A percentile compares a stretch with the other conserved stretches of the same genome.
Evolutionary conservation across 768 basidiomycete genomes (phyloP).

Genomic region (Pleurotus citrinopileatus): DNA sequence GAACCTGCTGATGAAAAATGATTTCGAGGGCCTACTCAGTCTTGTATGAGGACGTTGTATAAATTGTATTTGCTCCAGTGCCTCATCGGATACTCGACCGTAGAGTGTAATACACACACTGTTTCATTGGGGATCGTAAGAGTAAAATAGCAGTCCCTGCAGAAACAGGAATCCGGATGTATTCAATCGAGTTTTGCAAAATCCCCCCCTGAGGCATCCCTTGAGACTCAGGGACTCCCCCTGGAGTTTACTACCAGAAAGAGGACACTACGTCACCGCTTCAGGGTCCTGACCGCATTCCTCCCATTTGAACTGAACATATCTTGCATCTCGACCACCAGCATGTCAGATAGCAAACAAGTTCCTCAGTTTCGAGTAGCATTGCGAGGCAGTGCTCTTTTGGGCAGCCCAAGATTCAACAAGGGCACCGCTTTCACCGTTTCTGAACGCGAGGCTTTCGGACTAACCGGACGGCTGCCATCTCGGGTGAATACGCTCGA

Average conservation of each 20-base stretch:
- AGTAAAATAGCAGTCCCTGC: too few relatives aligned
- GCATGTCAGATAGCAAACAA: not conserved
- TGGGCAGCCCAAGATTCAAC: slow-evolving; percentile 68
- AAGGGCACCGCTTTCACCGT: slow-evolving; percentile 78
- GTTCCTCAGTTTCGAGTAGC: slow-evolving; percentile 37
- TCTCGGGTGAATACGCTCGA: slow-evolving; percentile 61
- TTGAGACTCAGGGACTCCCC: not conserved
- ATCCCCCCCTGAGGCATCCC: too few relatives aligned
- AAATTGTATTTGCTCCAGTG: too few relatives aligned
- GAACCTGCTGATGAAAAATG: not conserved
- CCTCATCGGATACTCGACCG: too few relatives aligned
- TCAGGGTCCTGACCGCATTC: too few relatives aligned
- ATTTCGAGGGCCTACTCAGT: not conserved
- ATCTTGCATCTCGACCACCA: not conserved
- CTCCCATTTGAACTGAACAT: too few relatives aligned
- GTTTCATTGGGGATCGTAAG: too few relatives aligned
- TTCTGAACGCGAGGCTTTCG: slow-evolving; percentile 68
- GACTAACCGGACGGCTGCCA: slow-evolving; percentile 51
- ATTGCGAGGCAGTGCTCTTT: slow-evolving; percentile 58
- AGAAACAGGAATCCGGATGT: too few relatives aligned
- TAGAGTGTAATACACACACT: too few relatives aligned
- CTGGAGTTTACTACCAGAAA: not conserved
- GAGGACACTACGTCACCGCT: not conserved
- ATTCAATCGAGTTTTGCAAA: too few relatives aligned
- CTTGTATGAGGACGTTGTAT: not conserved